Percentiles rank a stretch among this genome's conserved stretches.
These are phyloP conservation scores for Cladosporium oxysporum DNA, from an alignment of 2,329 filamentous ascomycete species.

Conservation along the genomic window DNA sequence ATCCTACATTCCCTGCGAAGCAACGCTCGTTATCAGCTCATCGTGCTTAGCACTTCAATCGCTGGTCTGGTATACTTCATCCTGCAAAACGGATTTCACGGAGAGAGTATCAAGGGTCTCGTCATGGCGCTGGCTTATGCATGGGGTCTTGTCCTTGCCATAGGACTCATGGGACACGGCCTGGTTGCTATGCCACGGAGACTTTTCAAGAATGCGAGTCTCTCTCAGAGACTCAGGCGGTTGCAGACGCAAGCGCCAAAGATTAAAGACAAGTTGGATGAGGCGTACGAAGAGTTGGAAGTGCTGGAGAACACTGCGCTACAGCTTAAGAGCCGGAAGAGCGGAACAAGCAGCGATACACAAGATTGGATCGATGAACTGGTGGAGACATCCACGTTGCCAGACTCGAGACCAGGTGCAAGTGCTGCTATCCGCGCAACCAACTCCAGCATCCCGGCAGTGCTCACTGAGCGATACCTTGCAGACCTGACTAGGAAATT, in stretches of 20 bases:
- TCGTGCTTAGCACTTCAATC: slow-evolving; percentile 69
- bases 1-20: slow-evolving; percentile 80
- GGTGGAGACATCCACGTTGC: slow-evolving; percentile 70
- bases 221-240: slow-evolving; percentile 70
- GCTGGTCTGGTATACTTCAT: slow-evolving; percentile 82
- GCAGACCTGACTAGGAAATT: slow-evolving; percentile 85
- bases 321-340: slow-evolving; percentile 79
- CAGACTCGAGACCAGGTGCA: slow-evolving; percentile 56
- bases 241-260: slow-evolving; percentile 78
- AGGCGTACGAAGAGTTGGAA: slow-evolving; percentile 76
- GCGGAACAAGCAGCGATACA: slow-evolving; percentile 71
- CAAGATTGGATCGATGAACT: slow-evolving; percentile 97
- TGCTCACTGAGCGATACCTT: slow-evolving; percentile 90
- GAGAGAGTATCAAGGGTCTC: slow-evolving; percentile 74
- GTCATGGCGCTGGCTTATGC: slow-evolving; percentile 94
- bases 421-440: slow-evolving; percentile 39
- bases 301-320: slow-evolving; percentile 78
- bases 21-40: slow-evolving; percentile 86
- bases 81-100: slow-evolving; percentile 71
- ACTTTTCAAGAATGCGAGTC: slow-evolving; percentile 76
- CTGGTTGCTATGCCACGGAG: slow-evolving; percentile 85
- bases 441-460: slow-evolving; percentile 57
- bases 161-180: slow-evolving; percentile 97
- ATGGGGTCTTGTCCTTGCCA: slow-evolving; percentile 87
- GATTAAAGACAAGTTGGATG: slow-evolving; percentile 83